Base-by-base conservation (phyloP, 2,329 filamentous ascomycete genomes). In the Endoconidiophora laricicola region DNA sequence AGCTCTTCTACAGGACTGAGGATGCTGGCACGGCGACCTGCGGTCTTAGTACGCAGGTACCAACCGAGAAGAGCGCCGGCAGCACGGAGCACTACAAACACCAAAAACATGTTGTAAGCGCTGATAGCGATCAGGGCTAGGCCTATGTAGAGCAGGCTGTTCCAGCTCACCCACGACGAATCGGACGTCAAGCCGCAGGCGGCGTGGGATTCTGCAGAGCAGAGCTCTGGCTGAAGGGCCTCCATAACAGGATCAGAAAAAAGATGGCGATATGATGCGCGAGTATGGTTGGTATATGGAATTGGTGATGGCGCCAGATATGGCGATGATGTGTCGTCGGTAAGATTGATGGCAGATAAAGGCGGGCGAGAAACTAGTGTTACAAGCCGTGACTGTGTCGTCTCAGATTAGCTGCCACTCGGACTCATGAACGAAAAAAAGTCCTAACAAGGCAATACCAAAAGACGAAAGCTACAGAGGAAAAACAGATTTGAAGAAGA, bases 21-120 rank as follows among this genome's bases (percentile, higher is more conserved):
- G 49, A 86, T 72, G 48, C 74, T 67, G 50, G 71, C 67, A 44
- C 73, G 72, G 47, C 79, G 73, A 50, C 76, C 78, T 16, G 76
- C 73, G 0, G 80, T 81, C 61, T 77, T 78, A 59, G 71, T 77
- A 49, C 68, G 69, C 51, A 86, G 65, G 56, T 75, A 73, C 67
- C 71, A 81, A 55, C 81, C 81, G 20, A 79, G 57, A 3, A 63
- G 56, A 5, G 61, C 58, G 16, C 73, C 73, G 1, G 67, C 38
- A 2, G 60, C 57, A 5, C 60, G 61, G 55, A 64, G 62, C 26
- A 74, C 50, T 16, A 62, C 48, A 16, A 65, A 65, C 36, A 67
- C 56, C 6, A 66, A 50, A 39, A 64, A 38, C 3, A 42, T 20
- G 38, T 50, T 26, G 50, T 43, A 37, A 23, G 24, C 50, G 47